phyloP scores from a whole-genome alignment of 805 yeast species.

The Ogataea parapolymorpha region DNA sequence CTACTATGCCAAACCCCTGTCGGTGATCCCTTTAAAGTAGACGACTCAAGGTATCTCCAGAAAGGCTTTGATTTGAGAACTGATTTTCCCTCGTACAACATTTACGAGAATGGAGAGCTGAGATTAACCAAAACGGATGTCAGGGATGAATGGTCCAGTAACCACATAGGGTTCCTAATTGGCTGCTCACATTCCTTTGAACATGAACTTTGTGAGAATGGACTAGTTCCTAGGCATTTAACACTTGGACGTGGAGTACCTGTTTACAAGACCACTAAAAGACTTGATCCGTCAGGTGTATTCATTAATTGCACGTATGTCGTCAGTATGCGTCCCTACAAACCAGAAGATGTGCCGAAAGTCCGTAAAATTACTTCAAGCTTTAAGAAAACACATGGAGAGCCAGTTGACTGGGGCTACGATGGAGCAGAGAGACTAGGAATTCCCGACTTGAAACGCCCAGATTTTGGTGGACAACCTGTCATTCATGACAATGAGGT shows the following conservation, averaged over 20 bases:
- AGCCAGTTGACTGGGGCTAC: conserved; percentile 42
- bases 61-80: conserved; percentile 30
- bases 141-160: conserved; percentile 31
- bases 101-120: conserved; percentile 34
- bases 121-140: conserved; percentile 26
- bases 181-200: conserved; percentile 44
- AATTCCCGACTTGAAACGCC: conserved; percentile 30
- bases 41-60: conserved; percentile 14
- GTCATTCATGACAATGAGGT: conserved; percentile 33
- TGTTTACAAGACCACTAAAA: conserved; percentile 27
- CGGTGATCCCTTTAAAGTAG: conserved; percentile 26
- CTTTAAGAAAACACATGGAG: conserved; percentile 37
- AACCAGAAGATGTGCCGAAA: conserved; percentile 25
- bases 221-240: conserved; percentile 31
- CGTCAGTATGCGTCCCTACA: conserved; percentile 42
- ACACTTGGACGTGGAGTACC: conserved; percentile 23
- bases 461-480: conserved; percentile 38
- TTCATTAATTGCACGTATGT: conserved; percentile 34
- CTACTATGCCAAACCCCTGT: conserved; percentile 20
- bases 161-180: conserved; percentile 39
- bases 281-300: conserved; percentile 32
- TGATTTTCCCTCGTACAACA: conserved; percentile 36
- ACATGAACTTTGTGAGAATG: conserved; percentile 30
- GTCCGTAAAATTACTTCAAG: conserved; percentile 33
- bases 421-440: conserved; percentile 37